phyloP scores from a whole-genome alignment of 2,329 filamentous ascomycete species.

The Colletotrichum lindemuthianum region DNA sequence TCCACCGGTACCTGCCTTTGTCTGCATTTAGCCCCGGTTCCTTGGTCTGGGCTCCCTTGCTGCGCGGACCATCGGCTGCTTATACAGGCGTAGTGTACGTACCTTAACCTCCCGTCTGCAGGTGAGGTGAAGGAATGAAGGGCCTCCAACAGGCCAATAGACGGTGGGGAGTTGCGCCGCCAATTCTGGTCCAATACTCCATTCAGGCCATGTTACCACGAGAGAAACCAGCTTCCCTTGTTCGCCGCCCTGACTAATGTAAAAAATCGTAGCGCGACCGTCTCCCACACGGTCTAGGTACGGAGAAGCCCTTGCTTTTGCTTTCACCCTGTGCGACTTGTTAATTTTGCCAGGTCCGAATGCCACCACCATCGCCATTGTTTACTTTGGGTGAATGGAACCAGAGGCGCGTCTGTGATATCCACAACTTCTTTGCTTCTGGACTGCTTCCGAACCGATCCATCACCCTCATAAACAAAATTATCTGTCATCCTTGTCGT shows the following conservation, averaged over 20 bases:
- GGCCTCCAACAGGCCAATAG: slow-evolving; percentile 16
- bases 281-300: slow-evolving; percentile 22
- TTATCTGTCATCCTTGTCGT: slow-evolving; percentile 6
- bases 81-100: too few species aligned
- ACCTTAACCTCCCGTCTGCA: too few species aligned
- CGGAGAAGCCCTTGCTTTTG: slow-evolving; percentile 19
- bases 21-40: slow-evolving; percentile 23
- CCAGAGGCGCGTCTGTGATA: not conserved
- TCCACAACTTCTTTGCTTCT: slow-evolving; percentile 19
- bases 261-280: slow-evolving; percentile 27
- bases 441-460: not conserved
- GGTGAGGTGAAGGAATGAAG: too few species aligned
- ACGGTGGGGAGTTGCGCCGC: slow-evolving; percentile 17
- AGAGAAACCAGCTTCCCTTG: slow-evolving; percentile 9
- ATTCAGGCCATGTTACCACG: not conserved
- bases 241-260: slow-evolving; percentile 36
- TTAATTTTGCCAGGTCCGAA: slow-evolving; percentile 15
- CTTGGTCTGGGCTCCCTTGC: slow-evolving; percentile 11
- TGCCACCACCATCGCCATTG: slow-evolving; percentile 6
- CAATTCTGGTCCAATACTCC: not conserved
- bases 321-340: slow-evolving; percentile 14
- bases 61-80: too few species aligned
- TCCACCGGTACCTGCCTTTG: slow-evolving; percentile 32
- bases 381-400: not conserved
- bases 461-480: not conserved